Base-by-base conservation (phyloP, 225 moss, liverwort and hornwort species). In the Neckera pumila region DNA sequence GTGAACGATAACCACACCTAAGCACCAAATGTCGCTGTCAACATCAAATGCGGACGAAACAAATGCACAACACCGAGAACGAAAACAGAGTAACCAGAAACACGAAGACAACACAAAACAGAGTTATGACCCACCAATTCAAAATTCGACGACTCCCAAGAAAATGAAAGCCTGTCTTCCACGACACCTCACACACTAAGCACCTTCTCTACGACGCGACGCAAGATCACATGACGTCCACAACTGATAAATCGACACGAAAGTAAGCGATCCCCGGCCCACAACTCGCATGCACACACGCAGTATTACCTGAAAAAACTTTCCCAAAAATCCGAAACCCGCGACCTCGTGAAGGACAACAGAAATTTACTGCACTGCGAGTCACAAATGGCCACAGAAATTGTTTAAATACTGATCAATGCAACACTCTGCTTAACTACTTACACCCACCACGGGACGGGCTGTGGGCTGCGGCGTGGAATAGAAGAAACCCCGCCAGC, bases 121-220 rank as follows among this genome's bases (percentile, higher is more conserved):
- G 58, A 81, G 80, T 54, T 74, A n/a, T n/a, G n/a, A 42, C 59
- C 14, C 75, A 36, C 70, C 53, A 45, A 45, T 45, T 45, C 45
- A 51, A 30, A 85, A 67, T 47, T 75, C 43, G 43, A 74, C 81
- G 58, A 80, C 70, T 22, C 9, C 71, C 86, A 88, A 92, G 92
- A 88, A 86, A 12, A 21, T 38, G 25, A 23, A 81, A 53, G 45
- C 84, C 69, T 62, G 69, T 26, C 88, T 42, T 92, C 49, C 84
- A 86, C 88, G 66, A 85, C 90, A 91, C 87, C 85, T 79, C 88
- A 61, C 88, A 61, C 36, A 51, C 49, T 49, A 43, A 73, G 33
- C 80, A 9, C 30, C 90, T 90, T 86, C 79, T 73, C 36, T 28
- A 86, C n/a, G 88, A 88, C 86, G 89, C 80, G 81, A 91, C 87